phyloP scores from a whole-genome alignment of 345 rosid species.

The Corymbia maculata region DNA sequence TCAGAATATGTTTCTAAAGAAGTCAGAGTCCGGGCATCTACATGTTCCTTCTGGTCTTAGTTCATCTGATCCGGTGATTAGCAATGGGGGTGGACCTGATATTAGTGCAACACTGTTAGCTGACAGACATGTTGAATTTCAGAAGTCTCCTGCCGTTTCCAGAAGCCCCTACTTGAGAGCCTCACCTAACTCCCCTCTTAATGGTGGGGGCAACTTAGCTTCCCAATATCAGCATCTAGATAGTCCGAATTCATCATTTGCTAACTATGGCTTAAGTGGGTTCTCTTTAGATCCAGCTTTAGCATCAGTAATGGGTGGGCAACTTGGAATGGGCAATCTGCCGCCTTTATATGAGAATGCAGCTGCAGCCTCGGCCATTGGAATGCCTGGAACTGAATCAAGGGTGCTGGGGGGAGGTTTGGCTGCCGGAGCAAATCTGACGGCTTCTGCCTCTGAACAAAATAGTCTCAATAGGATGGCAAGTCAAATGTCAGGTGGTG shows the following conservation, averaged over 20 bases:
- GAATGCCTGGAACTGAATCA: slow-evolving; percentile 50
- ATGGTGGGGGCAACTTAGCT: slow-evolving; percentile 36
- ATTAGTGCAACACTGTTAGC: slow-evolving; percentile 18
- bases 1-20: slow-evolving; percentile 25
- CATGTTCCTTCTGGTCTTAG: slow-evolving; percentile 16
- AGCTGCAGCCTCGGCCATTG: slow-evolving; percentile 52
- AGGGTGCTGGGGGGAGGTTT: slow-evolving; percentile 55
- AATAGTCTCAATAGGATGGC: slow-evolving; percentile 31
- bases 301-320: slow-evolving; percentile 55
- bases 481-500: slow-evolving; percentile 35
- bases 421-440: slow-evolving; percentile 32
- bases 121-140: slow-evolving; percentile 38
- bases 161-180: slow-evolving; percentile 47
- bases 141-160: slow-evolving; percentile 25
- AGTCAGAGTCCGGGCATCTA: slow-evolving; percentile 26
- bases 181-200: slow-evolving; percentile 47
- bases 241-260: slow-evolving; percentile 27
- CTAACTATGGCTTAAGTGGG: slow-evolving; percentile 38
- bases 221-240: slow-evolving; percentile 48
- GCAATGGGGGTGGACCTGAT: slow-evolving; percentile 27
- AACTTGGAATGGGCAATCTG: slow-evolving; percentile 43
- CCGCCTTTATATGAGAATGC: slow-evolving; percentile 68
- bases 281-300: slow-evolving; percentile 49
- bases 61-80: slow-evolving; percentile 19
- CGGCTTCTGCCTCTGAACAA: slow-evolving; percentile 27